These are phyloP conservation scores for Onygenales sp. DNA, from an alignment of 2,329 filamentous ascomycete species.

Conservation along the genomic window DNA sequence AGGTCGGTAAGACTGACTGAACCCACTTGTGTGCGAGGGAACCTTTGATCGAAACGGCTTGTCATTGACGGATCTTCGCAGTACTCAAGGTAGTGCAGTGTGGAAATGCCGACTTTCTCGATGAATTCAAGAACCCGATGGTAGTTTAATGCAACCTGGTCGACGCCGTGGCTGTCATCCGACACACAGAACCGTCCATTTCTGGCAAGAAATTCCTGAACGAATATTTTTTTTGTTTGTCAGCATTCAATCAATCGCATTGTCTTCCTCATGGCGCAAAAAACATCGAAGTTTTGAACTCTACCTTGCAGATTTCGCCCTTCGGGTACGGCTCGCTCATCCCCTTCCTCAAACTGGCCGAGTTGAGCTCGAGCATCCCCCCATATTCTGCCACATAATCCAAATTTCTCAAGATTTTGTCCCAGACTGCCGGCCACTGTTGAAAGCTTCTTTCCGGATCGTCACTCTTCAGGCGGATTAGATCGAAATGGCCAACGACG, in stretches of 20 bases:
- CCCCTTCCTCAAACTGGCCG: slow-evolving; percentile 77
- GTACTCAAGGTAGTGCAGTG: slow-evolving; percentile 27
- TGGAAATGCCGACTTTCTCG: slow-evolving; percentile 36
- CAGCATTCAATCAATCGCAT: background rate
- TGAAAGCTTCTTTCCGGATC: slow-evolving; percentile 55
- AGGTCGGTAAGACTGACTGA: slow-evolving; percentile 25
- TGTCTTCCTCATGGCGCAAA: slow-evolving; percentile 4
- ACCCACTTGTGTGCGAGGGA: slow-evolving; percentile 26
- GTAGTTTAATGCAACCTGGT: slow-evolving; percentile 84
- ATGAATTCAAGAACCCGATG: slow-evolving; percentile 60
- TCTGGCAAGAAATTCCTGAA: slow-evolving; percentile 59
- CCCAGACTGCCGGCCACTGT: slow-evolving; percentile 59
- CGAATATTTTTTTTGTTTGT: slow-evolving; percentile 1
- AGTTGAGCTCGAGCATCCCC: slow-evolving; percentile 84
- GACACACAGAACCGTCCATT: slow-evolving; percentile 81
- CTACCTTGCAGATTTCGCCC: slow-evolving; percentile 63
- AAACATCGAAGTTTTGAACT: slow-evolving; percentile 10
- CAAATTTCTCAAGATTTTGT: slow-evolving; percentile 64
- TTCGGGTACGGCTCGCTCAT: slow-evolving; percentile 84
- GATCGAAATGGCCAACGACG: slow-evolving; percentile 88
- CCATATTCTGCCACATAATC: slow-evolving; percentile 60
- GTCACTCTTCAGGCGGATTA: slow-evolving; percentile 71
- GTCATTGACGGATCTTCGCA: slow-evolving; percentile 13
- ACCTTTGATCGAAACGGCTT: slow-evolving; percentile 22
- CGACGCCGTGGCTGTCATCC: slow-evolving; percentile 86